phyloP scores from a whole-genome alignment of 768 basidiomycete species.

The Pleurotus pulmonarius region DNA sequence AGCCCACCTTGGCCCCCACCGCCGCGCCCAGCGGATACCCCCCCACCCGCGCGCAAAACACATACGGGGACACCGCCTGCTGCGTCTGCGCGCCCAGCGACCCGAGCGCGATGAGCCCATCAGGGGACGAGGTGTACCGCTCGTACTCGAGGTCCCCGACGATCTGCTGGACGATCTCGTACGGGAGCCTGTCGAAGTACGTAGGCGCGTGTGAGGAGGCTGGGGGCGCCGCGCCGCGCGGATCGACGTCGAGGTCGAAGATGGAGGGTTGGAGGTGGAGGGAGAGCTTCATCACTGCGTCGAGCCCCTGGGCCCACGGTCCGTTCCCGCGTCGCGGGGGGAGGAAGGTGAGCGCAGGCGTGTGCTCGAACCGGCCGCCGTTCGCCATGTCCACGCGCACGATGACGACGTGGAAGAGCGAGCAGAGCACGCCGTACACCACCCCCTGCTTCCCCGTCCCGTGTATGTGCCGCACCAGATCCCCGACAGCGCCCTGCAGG shows the following conservation, averaged over 20 bases:
- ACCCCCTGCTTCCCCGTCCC: not conserved
- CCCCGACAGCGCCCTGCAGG: not conserved
- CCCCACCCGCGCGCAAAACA: too few species aligned
- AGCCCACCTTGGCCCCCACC: too few species aligned
- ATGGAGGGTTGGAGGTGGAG: not conserved
- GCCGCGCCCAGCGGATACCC: too few species aligned
- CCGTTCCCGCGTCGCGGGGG: slow-evolving; percentile 11
- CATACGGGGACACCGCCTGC: too few species aligned
- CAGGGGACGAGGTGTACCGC: too few species aligned
- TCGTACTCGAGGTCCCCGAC: too few species aligned
- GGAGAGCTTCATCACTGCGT: slow-evolving; percentile 11
- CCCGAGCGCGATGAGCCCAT: too few species aligned
- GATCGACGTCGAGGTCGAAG: not conserved
- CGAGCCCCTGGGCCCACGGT: slow-evolving; percentile 14
- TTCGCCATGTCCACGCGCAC: slow-evolving; percentile 9
- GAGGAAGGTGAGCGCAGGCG: slow-evolving; percentile 15
- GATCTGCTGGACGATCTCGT: too few species aligned
- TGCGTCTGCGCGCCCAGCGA: too few species aligned
- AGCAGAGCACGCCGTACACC: slow-evolving; percentile 13
- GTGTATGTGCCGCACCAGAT: not conserved
- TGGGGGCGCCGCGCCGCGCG: too few species aligned
- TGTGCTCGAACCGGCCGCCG: slow-evolving; percentile 9
- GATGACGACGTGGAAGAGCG: slow-evolving; percentile 18
- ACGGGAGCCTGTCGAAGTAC: too few species aligned
- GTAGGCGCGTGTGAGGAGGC: too few species aligned